Conservation (phyloP, 2,329 filamentous ascomycete genomes). For the Alternaria viburni region DNA sequence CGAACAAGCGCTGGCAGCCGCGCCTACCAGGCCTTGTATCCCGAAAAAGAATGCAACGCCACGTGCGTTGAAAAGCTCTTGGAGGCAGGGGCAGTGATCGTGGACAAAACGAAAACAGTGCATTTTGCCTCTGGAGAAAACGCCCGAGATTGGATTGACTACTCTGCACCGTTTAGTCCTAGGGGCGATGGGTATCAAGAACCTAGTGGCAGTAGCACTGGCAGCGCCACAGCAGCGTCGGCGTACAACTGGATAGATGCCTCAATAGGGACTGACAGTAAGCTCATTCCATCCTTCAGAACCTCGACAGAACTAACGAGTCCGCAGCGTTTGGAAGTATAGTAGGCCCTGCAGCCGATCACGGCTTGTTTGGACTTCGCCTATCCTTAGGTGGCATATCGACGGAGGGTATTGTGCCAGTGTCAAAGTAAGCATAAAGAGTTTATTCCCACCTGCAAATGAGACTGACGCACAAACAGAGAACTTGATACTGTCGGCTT, state of each 20-base stretch:
- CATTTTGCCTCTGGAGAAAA: background rate
- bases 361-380: background rate
- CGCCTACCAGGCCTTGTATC: background rate
- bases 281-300: background rate
- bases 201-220: background rate
- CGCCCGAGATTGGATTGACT: background rate
- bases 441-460: too few relatives aligned
- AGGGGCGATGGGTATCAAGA: background rate
- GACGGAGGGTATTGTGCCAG: background rate
- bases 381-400: background rate
- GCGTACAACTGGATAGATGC: background rate
- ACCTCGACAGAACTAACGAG: accelerated
- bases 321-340: background rate
- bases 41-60: background rate
- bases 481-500: background rate
- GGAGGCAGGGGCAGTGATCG: background rate
- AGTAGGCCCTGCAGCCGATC: background rate
- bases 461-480: background rate
- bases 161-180: background rate
- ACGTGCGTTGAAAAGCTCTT: accelerated
- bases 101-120: background rate
- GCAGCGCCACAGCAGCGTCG: background rate
- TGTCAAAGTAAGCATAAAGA: background rate
- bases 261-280: background rate
- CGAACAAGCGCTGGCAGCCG: background rate